These are phyloP conservation scores for Cytospora schulzeri DNA, from an alignment of 2,329 filamentous ascomycete genomes.

Conservation along the genomic window DNA sequence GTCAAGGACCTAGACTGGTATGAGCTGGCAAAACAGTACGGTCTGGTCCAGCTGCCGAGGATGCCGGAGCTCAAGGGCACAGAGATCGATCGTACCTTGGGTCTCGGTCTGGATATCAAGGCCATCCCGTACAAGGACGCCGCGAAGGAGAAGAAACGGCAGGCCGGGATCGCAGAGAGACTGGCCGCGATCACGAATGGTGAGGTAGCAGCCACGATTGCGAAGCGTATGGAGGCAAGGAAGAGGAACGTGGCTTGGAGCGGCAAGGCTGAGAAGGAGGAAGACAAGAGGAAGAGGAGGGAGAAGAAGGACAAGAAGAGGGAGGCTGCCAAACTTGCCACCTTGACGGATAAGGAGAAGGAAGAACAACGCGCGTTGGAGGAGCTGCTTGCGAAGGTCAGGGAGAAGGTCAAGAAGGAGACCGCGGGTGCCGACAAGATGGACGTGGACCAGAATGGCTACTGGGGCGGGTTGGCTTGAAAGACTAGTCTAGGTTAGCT, in stretches of 20 bases:
- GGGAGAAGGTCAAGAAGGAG: slow-evolving; percentile 51
- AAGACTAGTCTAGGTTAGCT: background rate
- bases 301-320: slow-evolving; percentile 43
- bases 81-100: slow-evolving; percentile 66
- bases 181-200: slow-evolving; percentile 44
- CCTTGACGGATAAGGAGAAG: slow-evolving; percentile 73
- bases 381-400: slow-evolving; percentile 65
- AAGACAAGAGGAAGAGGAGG: slow-evolving; percentile 50
- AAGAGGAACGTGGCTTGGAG: slow-evolving; percentile 73
- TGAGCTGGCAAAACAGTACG: slow-evolving; percentile 81
- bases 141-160: slow-evolving; percentile 66
- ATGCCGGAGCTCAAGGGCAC: slow-evolving; percentile 89
- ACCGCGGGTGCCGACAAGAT: slow-evolving; percentile 1
- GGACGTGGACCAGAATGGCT: background rate
- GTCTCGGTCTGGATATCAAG: slow-evolving; percentile 67
- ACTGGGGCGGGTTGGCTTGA: background rate
- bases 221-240: slow-evolving; percentile 52
- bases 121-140: slow-evolving; percentile 73
- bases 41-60: slow-evolving; percentile 79
- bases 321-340: slow-evolving; percentile 63
- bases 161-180: slow-evolving; percentile 55
- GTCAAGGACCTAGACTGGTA: slow-evolving; percentile 81
- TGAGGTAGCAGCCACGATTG: slow-evolving; percentile 42
- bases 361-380: slow-evolving; percentile 64
- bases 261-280: slow-evolving; percentile 67